Conservation (phyloP, 2,329 filamentous ascomycete species). For the Monosporascus ibericus region DNA sequence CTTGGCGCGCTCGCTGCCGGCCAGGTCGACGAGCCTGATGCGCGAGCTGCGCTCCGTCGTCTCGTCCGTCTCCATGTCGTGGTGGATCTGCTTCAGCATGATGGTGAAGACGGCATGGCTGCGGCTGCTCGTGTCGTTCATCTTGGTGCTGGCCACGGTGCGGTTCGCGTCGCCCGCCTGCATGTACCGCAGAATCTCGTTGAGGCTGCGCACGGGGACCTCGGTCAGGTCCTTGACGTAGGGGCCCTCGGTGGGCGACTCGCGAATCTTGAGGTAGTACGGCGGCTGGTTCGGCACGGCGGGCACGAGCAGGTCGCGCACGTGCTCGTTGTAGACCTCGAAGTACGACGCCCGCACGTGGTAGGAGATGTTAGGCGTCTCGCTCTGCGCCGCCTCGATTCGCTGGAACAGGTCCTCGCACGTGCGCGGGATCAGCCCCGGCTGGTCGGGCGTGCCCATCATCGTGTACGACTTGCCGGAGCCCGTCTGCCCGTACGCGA, state of each 20-base stretch:
- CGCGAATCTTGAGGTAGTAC: slow-evolving; percentile 93
- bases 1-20: slow-evolving; percentile 91
- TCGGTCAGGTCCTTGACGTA: slow-evolving; percentile 97
- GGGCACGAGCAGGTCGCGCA: slow-evolving; percentile 84
- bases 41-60: slow-evolving; percentile 91
- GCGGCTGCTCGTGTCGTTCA: slow-evolving; percentile 97
- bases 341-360: slow-evolving; percentile 98
- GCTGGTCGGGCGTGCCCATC: slow-evolving; percentile 84
- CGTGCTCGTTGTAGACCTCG: slow-evolving; percentile 99
- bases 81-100: slow-evolving; percentile 95
- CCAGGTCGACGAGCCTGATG: slow-evolving; percentile 90
- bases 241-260: slow-evolving; percentile 89
- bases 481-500: slow-evolving; percentile 96
- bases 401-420: slow-evolving; percentile 94
- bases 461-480: slow-evolving; percentile 98
- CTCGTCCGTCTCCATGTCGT: slow-evolving; percentile 95
- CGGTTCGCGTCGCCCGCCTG: slow-evolving; percentile 80
- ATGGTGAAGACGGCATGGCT: slow-evolving; percentile 98
- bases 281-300: slow-evolving; percentile 64
- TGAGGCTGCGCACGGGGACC: slow-evolving; percentile 78
- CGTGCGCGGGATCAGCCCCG: slow-evolving; percentile 88
- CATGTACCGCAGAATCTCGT: slow-evolving; percentile 88
- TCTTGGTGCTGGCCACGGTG: slow-evolving; percentile 90
- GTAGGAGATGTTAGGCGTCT: slow-evolving; percentile 89
- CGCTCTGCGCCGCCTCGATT: slow-evolving; percentile 70